A percentile compares a stretch with the other conserved stretches of the same genome.
Conservation (phyloP, 768 basidiomycete species). For the Filobasidium floriforme region DNA sequence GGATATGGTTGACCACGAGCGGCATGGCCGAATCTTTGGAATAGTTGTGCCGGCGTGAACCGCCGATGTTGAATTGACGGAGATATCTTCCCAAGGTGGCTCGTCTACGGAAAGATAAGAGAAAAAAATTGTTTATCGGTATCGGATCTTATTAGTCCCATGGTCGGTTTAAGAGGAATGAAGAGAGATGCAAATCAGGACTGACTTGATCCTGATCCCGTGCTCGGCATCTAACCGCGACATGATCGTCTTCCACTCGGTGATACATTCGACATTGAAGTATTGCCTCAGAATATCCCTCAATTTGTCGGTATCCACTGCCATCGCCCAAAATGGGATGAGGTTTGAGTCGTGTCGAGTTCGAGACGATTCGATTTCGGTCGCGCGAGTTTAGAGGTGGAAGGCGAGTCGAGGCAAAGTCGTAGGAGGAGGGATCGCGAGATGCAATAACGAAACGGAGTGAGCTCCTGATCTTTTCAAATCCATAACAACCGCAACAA, state of each 20-base stretch:
- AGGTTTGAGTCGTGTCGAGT: not conserved
- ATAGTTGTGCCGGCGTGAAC: constrained; percentile 1
- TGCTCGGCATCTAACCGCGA: not conserved
- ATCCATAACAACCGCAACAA: too few relatives aligned
- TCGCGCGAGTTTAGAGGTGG: too few relatives aligned
- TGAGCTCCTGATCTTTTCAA: too few relatives aligned
- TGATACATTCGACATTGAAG: constrained; percentile 12
- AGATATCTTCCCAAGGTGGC: constrained; percentile 1
- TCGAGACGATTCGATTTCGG: not conserved
- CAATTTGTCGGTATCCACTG: not conserved
- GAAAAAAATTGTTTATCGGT: not conserved
- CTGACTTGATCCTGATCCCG: constrained; percentile 8
- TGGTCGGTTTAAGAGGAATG: not conserved
- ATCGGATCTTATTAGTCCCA: too few relatives aligned
- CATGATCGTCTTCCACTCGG: not conserved
- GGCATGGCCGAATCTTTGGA: not conserved
- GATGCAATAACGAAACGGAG: too few relatives aligned
- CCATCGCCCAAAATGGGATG: not conserved
- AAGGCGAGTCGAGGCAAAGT: too few relatives aligned
- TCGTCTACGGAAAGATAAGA: not conserved
- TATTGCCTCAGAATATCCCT: not conserved
- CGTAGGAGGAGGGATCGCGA: not conserved
- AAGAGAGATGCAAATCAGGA: not conserved
- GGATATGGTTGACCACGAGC: not conserved
- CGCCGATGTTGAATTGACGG: constrained; percentile 9